A percentile compares a stretch with the other conserved stretches of the same genome.
Conservation (phyloP, 441 rosid genomes). For the Jatropha podagrica region DNA sequence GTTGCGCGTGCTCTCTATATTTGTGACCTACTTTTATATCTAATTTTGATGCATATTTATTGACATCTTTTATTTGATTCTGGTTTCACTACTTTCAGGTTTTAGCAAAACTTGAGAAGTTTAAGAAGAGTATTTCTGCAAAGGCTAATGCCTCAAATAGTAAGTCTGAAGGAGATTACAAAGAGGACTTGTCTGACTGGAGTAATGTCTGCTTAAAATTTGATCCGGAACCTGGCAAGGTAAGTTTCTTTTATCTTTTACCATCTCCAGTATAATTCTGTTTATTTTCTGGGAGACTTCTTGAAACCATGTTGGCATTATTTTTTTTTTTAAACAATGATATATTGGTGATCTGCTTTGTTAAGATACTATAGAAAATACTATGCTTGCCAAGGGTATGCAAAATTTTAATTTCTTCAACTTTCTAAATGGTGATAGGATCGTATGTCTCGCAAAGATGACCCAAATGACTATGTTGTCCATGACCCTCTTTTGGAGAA, state of each 20-base stretch:
- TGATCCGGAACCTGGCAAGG: slow-evolving; percentile 71
- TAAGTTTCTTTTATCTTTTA: slow-evolving; percentile 24
- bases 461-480: slow-evolving; percentile 82
- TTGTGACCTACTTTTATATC: not conserved
- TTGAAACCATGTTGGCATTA: not conserved
- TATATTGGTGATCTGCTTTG: not conserved
- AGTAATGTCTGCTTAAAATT: slow-evolving; percentile 53
- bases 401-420: not conserved
- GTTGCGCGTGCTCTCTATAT: not conserved
- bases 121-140: slow-evolving; percentile 55
- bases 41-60: not conserved
- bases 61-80: not conserved
- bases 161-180: slow-evolving; percentile 42
- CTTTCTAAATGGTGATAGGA: slow-evolving; percentile 43
- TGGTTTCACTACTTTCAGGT: slow-evolving; percentile 41
- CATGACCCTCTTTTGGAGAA: slow-evolving; percentile 92
- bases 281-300: slow-evolving; percentile 5
- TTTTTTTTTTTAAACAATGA: not conserved
- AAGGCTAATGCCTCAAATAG: slow-evolving; percentile 41
- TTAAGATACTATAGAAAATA: not conserved
- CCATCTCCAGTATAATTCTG: slow-evolving; percentile 12
- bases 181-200: slow-evolving; percentile 79
- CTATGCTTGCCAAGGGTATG: not conserved
- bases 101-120: slow-evolving; percentile 68
- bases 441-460: slow-evolving; percentile 75